Evolutionary conservation across 2,329 filamentous ascomycete genomes (phyloP), one percentile per base, ranked within the genome.

Genomic region (Microsporum audouinii): DNA sequence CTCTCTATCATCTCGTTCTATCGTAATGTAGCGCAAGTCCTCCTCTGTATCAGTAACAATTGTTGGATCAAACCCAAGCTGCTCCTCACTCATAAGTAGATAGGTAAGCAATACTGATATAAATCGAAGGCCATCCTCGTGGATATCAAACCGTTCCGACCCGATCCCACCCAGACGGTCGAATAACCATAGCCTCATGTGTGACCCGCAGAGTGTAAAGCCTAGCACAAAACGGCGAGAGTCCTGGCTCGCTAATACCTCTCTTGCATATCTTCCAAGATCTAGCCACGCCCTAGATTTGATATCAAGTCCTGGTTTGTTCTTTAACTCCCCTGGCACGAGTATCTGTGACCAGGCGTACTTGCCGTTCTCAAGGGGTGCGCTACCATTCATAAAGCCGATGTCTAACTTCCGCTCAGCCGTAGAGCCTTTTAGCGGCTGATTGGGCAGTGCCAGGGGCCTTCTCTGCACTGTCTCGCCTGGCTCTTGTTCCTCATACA

Each of bases 151-250:
- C 10, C 4, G 12, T 36, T 64, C 60, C n/a, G 77, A 80, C 60
- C 72, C 74, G 41, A 80, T 74, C 4, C 73, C 76, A 8, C 78
- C 77, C 0, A 79, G 63, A 17, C 74, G 69, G 65, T 81, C 73
- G 68, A 80, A 80, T 60, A 68, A 68, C 77, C 70, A 81, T 61
- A 80, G 64, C 55, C 75, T 73, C 73, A 81, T 78, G 10, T 75
- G 64, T 61, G 72, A 72, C 63, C 76, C 71, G 60, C 72, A 81
- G 12, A 81, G 62, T 2, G 77, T 80, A 70, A 82, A 81, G 60
- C 75, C 77, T 14, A 80, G 66, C 60, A 78, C 73, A 63, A 79
- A 81, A 29, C n/a, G 29, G 1, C 60, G 60, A 8, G 23, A 38
- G 31, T 60, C 62, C 57, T 63, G 57, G 0, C 49, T 57, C 8